A percentile compares a stretch with the other conserved stretches of the same genome.
Conservation (phyloP, 2,329 filamentous ascomycete genomes). For the Penicillium sp. region DNA sequence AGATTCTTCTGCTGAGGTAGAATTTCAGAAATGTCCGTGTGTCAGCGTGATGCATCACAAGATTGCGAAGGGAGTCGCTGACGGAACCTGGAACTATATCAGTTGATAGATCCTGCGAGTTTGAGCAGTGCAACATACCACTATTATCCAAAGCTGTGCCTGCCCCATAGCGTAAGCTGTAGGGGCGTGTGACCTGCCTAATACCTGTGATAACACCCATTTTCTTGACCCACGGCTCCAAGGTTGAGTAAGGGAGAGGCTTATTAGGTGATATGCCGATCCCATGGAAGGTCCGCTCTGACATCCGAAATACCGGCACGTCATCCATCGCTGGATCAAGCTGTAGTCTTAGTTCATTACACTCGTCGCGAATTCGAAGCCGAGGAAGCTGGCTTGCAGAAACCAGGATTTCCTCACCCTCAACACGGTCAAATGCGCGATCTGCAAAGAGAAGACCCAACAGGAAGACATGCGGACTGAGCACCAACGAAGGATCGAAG, state of each 20-base stretch:
- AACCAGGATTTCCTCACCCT: slow-evolving; percentile 8
- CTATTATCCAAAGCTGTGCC: slow-evolving; percentile 8
- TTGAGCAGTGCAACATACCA: neutral
- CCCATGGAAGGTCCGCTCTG: slow-evolving; percentile 4
- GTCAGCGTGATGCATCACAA: slow-evolving; percentile 18
- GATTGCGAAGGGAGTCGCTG: slow-evolving; percentile 12
- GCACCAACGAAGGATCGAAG: too few species aligned
- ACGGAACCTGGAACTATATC: slow-evolving; percentile 1
- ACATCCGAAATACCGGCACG: slow-evolving; percentile 11
- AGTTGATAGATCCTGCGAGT: neutral
- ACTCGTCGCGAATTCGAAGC: slow-evolving; percentile 9
- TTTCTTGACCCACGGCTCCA: slow-evolving; percentile 5
- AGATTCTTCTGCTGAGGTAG: slow-evolving; percentile 15
- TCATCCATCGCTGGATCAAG: slow-evolving; percentile 10
- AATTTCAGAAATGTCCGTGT: slow-evolving; percentile 18
- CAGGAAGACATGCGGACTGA: too few species aligned
- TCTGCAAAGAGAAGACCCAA: slow-evolving; percentile 17
- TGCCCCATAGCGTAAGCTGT: slow-evolving; percentile 7
- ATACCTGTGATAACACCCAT: slow-evolving; percentile 9
- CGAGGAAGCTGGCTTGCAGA: slow-evolving; percentile 14
- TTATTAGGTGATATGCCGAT: slow-evolving; percentile 7
- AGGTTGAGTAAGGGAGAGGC: slow-evolving; percentile 7
- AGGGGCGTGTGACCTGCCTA: slow-evolving; percentile 7
- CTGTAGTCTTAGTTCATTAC: slow-evolving; percentile 8
- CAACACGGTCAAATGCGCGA: slow-evolving; percentile 10